These are phyloP conservation scores for Moesziomyces sp. DNA, from an alignment of 1,284 basidiomycete species.

Conservation along the genomic window DNA sequence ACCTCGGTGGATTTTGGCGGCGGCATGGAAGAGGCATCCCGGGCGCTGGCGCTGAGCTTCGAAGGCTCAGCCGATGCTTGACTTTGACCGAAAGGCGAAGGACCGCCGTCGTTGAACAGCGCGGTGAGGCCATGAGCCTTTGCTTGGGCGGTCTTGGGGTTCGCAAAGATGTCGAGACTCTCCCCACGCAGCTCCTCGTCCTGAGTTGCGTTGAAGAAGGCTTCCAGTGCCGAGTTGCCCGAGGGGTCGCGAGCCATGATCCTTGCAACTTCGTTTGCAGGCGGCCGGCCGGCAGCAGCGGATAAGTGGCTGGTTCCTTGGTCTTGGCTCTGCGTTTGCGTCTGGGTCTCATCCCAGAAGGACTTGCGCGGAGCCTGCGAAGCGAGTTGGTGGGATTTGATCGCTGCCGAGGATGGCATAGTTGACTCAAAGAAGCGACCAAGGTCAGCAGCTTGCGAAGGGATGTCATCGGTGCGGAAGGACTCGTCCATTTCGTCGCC, in stretches of 20 bases:
- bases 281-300: constrained; percentile 7
- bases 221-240: constrained; percentile 55
- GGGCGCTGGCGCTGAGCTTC: constrained; percentile 5
- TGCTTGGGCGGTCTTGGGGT: constrained; percentile 34
- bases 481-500: constrained; percentile 40
- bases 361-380: constrained; percentile 22
- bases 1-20: constrained; percentile 53
- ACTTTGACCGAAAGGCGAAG: constrained; percentile 10
- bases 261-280: constrained; percentile 4
- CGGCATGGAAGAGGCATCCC: constrained; percentile 53
- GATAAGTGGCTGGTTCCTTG: constrained; percentile 14
- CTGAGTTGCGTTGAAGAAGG: constrained; percentile 63
- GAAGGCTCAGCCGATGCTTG: not conserved
- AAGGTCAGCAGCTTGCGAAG: constrained; percentile 43
- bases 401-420: constrained; percentile 19
- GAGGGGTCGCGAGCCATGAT: constrained; percentile 29
- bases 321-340: constrained; percentile 21
- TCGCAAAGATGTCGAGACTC: constrained; percentile 58
- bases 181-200: constrained; percentile 48
- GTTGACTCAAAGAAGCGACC: constrained; percentile 56
- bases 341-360: constrained; percentile 36
- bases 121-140: constrained; percentile 55
- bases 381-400: not conserved
- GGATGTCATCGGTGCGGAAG: constrained; percentile 48
- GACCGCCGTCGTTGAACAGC: constrained; percentile 49